Evolutionary conservation across 495 filamentous ascomycete species (phyloP), one percentile per base, ranked within the genome.

Genomic region (Clohesyomyces aquaticus): DNA sequence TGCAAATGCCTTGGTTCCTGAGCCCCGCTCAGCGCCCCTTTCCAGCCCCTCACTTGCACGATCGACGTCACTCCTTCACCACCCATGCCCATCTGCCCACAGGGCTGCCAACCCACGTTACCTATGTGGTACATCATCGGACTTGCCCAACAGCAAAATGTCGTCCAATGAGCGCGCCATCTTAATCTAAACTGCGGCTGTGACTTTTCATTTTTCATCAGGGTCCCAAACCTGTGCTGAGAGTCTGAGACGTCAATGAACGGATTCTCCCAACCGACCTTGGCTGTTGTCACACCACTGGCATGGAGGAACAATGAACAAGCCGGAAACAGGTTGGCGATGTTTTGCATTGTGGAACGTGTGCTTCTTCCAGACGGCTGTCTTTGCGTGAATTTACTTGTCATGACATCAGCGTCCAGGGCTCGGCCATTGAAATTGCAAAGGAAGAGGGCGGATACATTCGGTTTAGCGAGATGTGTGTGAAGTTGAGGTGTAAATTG

Each of bases 21-120:
- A 12, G 51, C 26, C 51, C 51, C 51, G 51, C 51, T 19, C 47
- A 41, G 18, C 46, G 42, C 56, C 56, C 56, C 56, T 59, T 48
- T 59, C 21, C 42, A 59, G 14, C 6, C 32, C 12, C 22, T 65
- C 57, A 57, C 63, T 66, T 66, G 27, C 19, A 38, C 41, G 57
- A 66, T 66, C 63, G 57, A 66, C 63, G 63, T 66, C 63, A 65
- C 55, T 46, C 47, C 19, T 52, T 38, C 43, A 56, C 28, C 21
- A n/a, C n/a, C n/a, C 41, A 28, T 52, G 32, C 63, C 38, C 38
- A 42, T 59, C 23, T 28, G n/a, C 51, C 32, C 25, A 23, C 38
- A 35, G 47, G 42, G 43, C 59, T 57, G 46, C 60, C n/a, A n/a
- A 50, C 32, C 52, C 23, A 21, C 25, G n/a, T 16, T 19, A n/a